phyloP scores from a whole-genome alignment of 352 stramenopile genomes.

The Elongisporangium undulatum region DNA sequence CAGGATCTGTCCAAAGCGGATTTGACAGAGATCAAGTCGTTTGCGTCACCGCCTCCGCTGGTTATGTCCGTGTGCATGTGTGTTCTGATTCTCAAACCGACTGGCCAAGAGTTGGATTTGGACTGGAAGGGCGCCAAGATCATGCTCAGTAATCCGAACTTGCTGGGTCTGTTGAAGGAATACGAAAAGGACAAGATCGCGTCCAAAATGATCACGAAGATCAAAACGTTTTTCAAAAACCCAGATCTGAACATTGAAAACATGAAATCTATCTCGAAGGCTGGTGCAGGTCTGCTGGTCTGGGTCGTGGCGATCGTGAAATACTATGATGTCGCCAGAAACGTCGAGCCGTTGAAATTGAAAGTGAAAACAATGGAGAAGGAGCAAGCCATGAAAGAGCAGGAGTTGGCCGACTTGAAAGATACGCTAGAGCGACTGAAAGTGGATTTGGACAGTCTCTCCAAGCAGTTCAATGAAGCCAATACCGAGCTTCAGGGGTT shows the following conservation, averaged over 20 bases:
- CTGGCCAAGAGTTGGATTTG: conserved; percentile 88
- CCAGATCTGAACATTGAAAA: conserved; percentile 92
- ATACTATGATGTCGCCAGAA: conserved; percentile 95
- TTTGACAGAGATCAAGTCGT: conserved; percentile 95
- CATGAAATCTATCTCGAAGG: conserved; percentile 93
- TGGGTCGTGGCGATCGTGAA: conserved; percentile 96
- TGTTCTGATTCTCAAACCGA: conserved; percentile 89
- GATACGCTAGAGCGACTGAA: conserved; percentile 86
- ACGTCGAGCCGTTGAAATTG: conserved; percentile 89
- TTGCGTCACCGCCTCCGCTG: conserved; percentile 89
- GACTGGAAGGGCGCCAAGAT: conserved; percentile 94
- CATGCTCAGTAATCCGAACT: conserved; percentile 91
- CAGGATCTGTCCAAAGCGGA: conserved; percentile 94
- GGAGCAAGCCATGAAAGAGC: conserved; percentile 89
- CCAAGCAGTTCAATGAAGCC: conserved; percentile 87
- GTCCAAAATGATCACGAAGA: conserved; percentile 93
- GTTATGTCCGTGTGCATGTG: conserved; percentile 95
- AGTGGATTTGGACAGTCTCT: conserved; percentile 87
- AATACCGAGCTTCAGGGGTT: conserved; percentile 91
- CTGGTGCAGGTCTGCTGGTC: conserved; percentile 86
- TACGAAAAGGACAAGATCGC: conserved; percentile 97
- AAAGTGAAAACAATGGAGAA: conserved; percentile 94
- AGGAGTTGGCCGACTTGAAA: conserved; percentile 78
- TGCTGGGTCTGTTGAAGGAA: conserved; percentile 91
- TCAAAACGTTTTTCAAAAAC: conserved; percentile 94